Evolutionary conservation across 352 stramenopile genomes (phyloP).

Genomic region (Phytophthora sojae): DNA sequence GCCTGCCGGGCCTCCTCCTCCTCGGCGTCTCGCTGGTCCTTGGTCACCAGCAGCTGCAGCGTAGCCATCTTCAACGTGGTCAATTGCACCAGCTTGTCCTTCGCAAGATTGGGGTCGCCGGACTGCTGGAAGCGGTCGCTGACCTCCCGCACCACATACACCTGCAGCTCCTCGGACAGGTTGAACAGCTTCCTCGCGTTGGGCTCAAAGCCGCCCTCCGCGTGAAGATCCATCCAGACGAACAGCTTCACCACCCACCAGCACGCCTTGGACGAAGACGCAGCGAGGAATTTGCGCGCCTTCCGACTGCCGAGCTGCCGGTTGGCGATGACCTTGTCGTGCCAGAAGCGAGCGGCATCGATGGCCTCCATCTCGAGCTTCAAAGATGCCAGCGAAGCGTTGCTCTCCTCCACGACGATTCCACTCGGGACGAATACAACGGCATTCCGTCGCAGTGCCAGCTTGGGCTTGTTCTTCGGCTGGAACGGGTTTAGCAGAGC

Average conservation of each 20-base stretch:
- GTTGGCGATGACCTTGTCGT: constrained; percentile 51
- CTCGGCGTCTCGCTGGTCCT: constrained; percentile 46
- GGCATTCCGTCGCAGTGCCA: constrained; percentile 51
- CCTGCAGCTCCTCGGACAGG: constrained; percentile 50
- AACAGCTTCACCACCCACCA: constrained; percentile 57
- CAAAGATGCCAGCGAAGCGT: constrained; percentile 20
- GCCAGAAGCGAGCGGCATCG: constrained; percentile 65
- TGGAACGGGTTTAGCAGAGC: constrained; percentile 66
- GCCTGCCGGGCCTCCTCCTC: constrained; percentile 29
- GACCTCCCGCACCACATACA: constrained; percentile 56
- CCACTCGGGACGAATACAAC: constrained; percentile 42
- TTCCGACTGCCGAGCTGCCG: constrained; percentile 48
- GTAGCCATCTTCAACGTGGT: constrained; percentile 69
- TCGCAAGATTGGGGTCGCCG: constrained; percentile 46
- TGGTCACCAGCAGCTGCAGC: constrained; percentile 64
- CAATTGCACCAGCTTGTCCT: constrained; percentile 51
- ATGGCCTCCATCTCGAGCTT: constrained; percentile 48
- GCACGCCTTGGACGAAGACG: constrained; percentile 33
- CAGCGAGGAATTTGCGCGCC: constrained; percentile 45
- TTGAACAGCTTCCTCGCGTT: constrained; percentile 57
- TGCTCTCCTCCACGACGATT: constrained; percentile 1
- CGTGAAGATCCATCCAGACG: constrained; percentile 68
- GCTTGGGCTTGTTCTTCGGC: constrained; percentile 48
- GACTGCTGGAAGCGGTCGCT: constrained; percentile 29
- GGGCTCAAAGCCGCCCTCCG: constrained; percentile 52